phyloP scores from a whole-genome alignment of 2,329 filamentous ascomycete species.

The Biscogniauxia marginata region DNA sequence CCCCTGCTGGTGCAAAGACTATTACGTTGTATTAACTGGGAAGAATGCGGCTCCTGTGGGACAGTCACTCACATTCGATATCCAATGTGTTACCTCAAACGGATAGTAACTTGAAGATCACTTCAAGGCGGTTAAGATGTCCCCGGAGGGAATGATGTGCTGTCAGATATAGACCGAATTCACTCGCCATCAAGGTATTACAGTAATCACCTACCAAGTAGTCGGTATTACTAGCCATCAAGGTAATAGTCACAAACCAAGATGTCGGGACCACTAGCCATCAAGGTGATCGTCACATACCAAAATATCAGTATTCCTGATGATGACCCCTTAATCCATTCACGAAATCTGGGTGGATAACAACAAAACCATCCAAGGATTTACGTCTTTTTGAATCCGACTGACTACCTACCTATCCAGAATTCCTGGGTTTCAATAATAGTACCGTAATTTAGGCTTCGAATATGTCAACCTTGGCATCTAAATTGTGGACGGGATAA shows the following conservation, averaged over 20 bases:
- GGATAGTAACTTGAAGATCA: background rate
- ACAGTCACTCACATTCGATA: background rate
- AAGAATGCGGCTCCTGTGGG: background rate
- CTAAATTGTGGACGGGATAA: background rate
- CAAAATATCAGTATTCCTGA: background rate
- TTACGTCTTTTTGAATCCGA: background rate
- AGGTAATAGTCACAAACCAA: background rate
- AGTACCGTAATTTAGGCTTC: background rate
- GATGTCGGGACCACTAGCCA: background rate
- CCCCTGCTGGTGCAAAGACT: background rate
- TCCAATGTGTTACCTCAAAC: background rate
- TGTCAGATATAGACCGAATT: background rate
- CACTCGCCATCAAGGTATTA: background rate
- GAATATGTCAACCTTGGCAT: background rate
- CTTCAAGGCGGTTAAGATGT: background rate
- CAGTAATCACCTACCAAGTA: background rate
- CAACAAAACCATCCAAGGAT: no score
- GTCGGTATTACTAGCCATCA: background rate
- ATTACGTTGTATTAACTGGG: background rate
- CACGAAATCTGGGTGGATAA: no score
- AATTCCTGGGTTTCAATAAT: no score
- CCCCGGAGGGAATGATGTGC: no score
- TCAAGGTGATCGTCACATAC: background rate
- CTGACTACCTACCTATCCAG: background rate
- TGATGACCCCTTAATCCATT: background rate